phyloP scores from a whole-genome alignment of 2,329 filamentous ascomycete species.

The Penicillium concentricum region DNA sequence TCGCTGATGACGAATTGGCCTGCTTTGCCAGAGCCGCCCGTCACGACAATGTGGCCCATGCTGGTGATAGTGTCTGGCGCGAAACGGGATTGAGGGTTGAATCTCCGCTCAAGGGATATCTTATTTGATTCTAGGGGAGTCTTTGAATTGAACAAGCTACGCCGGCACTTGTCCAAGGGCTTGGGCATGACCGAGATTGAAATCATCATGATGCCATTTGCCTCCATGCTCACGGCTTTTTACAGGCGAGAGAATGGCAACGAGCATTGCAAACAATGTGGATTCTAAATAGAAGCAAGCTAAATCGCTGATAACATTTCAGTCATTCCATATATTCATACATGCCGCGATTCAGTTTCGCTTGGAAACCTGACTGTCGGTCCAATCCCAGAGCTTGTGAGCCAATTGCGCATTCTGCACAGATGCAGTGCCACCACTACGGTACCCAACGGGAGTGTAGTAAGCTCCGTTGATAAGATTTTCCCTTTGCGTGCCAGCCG shows the following conservation, averaged over 20 bases:
- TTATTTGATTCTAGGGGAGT: neutral
- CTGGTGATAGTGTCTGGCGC: constrained; percentile 34
- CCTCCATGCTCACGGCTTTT: neutral
- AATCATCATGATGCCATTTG: constrained; percentile 24
- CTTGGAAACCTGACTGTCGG: constrained; percentile 36
- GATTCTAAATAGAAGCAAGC: neutral
- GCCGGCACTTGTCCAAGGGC: neutral
- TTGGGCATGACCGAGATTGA: constrained; percentile 4
- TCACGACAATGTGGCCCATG: constrained; percentile 54
- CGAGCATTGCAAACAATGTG: neutral
- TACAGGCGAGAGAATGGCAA: neutral
- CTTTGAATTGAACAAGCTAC: neutral
- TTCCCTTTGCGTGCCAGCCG: constrained; percentile 34
- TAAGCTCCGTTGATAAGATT: constrained; percentile 41
- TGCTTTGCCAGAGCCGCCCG: constrained; percentile 57
- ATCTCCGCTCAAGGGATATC: neutral
- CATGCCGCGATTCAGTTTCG: constrained; percentile 1
- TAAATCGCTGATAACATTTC: neutral
- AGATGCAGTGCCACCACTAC: constrained; percentile 30
- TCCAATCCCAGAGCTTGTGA: constrained; percentile 46
- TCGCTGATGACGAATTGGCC: constrained; percentile 55
- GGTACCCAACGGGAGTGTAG: constrained; percentile 42
- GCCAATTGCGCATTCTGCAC: constrained; percentile 35
- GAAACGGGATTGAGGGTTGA: neutral
- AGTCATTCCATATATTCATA: neutral